phyloP scores from a whole-genome alignment of 2,329 filamentous ascomycete species.

The Stylonectria norvegica region DNA sequence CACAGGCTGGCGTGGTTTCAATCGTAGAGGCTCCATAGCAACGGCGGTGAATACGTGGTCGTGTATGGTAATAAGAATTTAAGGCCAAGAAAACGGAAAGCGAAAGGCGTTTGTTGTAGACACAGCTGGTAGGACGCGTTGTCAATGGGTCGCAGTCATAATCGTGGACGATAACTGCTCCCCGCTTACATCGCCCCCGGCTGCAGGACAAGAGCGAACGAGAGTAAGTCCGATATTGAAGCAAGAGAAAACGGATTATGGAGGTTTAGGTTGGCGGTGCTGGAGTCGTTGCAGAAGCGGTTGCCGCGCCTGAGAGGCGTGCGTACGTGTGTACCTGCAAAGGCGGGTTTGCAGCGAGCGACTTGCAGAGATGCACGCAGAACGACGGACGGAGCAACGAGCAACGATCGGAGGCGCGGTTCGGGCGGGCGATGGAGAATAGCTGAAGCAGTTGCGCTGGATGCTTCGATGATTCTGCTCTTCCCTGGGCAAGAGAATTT shows the following conservation, averaged over 20 bases:
- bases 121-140: conserved; percentile 18
- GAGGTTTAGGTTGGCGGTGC: conserved; percentile 1
- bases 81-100: conserved; percentile 12
- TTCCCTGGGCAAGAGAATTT: conserved; percentile 13
- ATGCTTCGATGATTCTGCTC: no score
- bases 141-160: conserved; percentile 30
- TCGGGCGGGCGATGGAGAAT: no score
- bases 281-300: conserved; percentile 2
- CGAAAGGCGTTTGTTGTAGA: conserved; percentile 8
- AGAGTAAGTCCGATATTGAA: no score
- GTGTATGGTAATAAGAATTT: no score
- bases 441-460: no score
- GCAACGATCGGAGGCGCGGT: no score
- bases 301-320: conserved; percentile 1
- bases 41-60: no score
- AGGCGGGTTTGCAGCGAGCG: no score
- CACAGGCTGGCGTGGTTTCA: conserved; percentile 52
- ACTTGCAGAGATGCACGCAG: no score
- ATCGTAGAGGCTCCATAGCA: conserved; percentile 53
- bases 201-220: conserved; percentile 3
- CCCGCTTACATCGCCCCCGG: conserved; percentile 21
- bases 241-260: no score
- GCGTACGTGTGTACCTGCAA: conserved; percentile 2
- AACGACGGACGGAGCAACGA: no score
- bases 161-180: conserved; percentile 25